Conservation (phyloP, 2,329 filamentous ascomycete genomes). For the Diaporthe citrichinensis region DNA sequence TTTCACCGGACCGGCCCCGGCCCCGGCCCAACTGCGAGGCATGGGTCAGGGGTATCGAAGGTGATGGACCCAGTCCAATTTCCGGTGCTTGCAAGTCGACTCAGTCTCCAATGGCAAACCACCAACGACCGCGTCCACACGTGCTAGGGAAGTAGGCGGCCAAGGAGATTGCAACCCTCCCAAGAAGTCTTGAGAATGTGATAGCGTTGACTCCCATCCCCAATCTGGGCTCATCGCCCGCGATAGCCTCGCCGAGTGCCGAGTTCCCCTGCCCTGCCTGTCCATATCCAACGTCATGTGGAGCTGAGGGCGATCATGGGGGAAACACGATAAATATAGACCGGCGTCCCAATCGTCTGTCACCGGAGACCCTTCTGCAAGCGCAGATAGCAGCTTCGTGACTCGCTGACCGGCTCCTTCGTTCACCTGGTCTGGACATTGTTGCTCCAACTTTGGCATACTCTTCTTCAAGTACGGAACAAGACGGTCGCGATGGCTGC, state of each 20-base stretch:
- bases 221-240: constrained; percentile 37
- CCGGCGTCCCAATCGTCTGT: not conserved
- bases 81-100: constrained; percentile 29
- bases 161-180: constrained; percentile 29
- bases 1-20: constrained; percentile 27
- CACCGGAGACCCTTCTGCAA: not conserved
- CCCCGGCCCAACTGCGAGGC: constrained; percentile 23
- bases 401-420: not conserved
- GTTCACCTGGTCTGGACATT: not conserved
- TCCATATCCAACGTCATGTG: constrained; percentile 5
- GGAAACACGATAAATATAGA: constrained; percentile 27
- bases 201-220: constrained; percentile 28
- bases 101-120: constrained; percentile 38
- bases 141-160: constrained; percentile 27
- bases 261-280: constrained; percentile 26
- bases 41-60: constrained; percentile 29
- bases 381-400: constrained; percentile 18
- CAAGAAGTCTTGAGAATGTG: constrained; percentile 28
- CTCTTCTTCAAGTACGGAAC: not conserved
- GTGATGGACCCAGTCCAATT: constrained; percentile 31
- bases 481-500: constrained; percentile 28
- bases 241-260: constrained; percentile 36
- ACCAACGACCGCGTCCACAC: constrained; percentile 31
- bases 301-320: constrained; percentile 13
- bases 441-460: not conserved